Percentiles rank a stretch among this genome's conserved stretches.
phyloP scores from a whole-genome alignment of 371 early-diverging fungal species.

The Lichtheimia ramosa region DNA sequence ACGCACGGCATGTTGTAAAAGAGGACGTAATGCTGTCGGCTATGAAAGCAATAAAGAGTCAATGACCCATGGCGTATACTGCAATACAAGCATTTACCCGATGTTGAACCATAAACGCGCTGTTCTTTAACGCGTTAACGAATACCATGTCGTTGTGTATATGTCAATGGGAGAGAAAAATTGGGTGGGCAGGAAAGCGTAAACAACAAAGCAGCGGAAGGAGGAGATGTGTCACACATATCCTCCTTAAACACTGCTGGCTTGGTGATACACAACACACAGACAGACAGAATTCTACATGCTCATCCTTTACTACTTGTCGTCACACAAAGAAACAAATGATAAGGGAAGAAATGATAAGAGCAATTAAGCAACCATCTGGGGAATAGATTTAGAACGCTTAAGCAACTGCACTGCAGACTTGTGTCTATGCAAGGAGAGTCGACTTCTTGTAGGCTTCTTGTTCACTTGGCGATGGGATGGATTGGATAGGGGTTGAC shows the following conservation, averaged over 20 bases:
- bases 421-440: neutral
- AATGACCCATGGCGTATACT: too few species aligned
- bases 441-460: neutral
- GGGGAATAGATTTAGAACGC: neutral
- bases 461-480: neutral
- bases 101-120: slow-evolving; percentile 61
- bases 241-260: too few species aligned
- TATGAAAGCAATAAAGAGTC: slow-evolving; percentile 35
- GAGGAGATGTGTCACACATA: too few species aligned
- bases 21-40: neutral
- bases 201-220: too few species aligned
- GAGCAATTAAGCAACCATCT: neutral
- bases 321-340: too few species aligned
- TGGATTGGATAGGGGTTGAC: too few species aligned
- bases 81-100: slow-evolving; percentile 55
- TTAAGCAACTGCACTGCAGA: neutral
- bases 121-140: slow-evolving; percentile 5
- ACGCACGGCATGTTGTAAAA: neutral
- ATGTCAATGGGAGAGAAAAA: too few species aligned
- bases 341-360: neutral
- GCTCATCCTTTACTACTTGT: too few species aligned
- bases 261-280: too few species aligned
- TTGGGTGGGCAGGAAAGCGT: too few species aligned
- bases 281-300: too few species aligned
- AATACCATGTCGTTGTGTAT: slow-evolving; percentile 1